Evolutionary conservation across 2,329 filamentous ascomycete species (phyloP).

Genomic region (Teratosphaeriaceae sp.): DNA sequence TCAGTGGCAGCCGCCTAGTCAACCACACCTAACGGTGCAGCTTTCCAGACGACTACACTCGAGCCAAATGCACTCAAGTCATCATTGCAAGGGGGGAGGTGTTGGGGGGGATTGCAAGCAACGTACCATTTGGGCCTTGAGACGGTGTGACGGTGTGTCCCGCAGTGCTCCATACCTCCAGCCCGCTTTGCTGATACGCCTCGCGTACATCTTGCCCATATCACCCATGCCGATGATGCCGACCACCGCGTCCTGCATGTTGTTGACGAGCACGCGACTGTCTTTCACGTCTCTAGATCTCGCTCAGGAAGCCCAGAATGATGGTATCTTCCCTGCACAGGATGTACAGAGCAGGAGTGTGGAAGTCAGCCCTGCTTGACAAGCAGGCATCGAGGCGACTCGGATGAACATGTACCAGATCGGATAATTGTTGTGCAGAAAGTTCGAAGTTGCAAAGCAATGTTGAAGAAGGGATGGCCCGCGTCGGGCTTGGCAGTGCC

Average conservation of each 20-base stretch:
- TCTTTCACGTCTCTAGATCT: too few species aligned
- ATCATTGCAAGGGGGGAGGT: constrained; percentile 58
- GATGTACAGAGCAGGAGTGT: too few species aligned
- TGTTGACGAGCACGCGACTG: constrained; percentile 15
- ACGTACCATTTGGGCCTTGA: constrained; percentile 29
- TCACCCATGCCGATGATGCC: constrained; percentile 99
- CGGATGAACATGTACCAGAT: too few species aligned
- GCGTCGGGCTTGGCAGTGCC: constrained; percentile 12
- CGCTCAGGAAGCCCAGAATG: too few species aligned
- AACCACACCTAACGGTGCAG: constrained; percentile 64
- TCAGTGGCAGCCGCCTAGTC: constrained; percentile 70
- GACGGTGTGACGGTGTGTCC: not conserved
- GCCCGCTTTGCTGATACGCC: constrained; percentile 78
- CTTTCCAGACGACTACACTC: constrained; percentile 69
- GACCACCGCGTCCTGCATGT: constrained; percentile 65
- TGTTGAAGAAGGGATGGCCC: too few species aligned
- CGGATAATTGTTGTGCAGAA: not conserved
- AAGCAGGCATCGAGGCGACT: too few species aligned
- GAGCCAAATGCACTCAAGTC: constrained; percentile 99
- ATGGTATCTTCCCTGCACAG: too few species aligned
- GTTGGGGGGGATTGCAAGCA: constrained; percentile 8
- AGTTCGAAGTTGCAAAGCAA: too few species aligned
- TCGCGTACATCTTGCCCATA: constrained; percentile 98
- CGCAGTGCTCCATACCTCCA: constrained; percentile 70
- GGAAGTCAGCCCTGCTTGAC: too few species aligned